Evolutionary conservation across 352 stramenopile genomes (phyloP).

Genomic region (Pythium sukuiense): DNA sequence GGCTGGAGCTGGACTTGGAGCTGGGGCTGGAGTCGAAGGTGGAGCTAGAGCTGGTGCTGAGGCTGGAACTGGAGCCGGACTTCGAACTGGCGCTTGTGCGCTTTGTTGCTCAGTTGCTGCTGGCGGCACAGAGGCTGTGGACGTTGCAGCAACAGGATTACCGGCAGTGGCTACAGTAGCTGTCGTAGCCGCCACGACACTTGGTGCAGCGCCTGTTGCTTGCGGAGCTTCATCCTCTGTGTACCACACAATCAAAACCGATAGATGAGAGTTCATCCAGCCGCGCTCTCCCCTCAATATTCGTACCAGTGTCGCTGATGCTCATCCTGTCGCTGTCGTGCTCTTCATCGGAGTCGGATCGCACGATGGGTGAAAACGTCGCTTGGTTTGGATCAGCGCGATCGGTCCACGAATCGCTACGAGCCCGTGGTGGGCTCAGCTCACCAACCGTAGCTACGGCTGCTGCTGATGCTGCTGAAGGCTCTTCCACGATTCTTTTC

Average conservation of each 20-base stretch:
- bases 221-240: background rate
- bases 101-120: background rate
- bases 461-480: background rate
- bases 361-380: slow-evolving; percentile 25
- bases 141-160: too few relatives aligned
- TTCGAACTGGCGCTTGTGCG: background rate
- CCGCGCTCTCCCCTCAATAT: background rate
- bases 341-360: slow-evolving; percentile 32
- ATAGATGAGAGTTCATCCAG: background rate
- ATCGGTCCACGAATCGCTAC: slow-evolving; percentile 17
- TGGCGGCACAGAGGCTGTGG: background rate
- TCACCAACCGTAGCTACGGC: background rate
- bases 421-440: background rate
- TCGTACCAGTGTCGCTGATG: slow-evolving; percentile 25
- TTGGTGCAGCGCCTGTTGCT: background rate
- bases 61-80: background rate
- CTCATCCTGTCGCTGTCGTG: slow-evolving; percentile 37
- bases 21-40: background rate
- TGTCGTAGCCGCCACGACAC: background rate
- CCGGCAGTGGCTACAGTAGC: background rate
- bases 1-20: background rate
- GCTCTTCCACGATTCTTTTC: slow-evolving; percentile 9
- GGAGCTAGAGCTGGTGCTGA: background rate
- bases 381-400: slow-evolving; percentile 6
- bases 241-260: background rate